Evolutionary conservation across 1,284 basidiomycete species (phyloP), one percentile per base, ranked within the genome.

Genomic region (Ceratobasidium sp.): DNA sequence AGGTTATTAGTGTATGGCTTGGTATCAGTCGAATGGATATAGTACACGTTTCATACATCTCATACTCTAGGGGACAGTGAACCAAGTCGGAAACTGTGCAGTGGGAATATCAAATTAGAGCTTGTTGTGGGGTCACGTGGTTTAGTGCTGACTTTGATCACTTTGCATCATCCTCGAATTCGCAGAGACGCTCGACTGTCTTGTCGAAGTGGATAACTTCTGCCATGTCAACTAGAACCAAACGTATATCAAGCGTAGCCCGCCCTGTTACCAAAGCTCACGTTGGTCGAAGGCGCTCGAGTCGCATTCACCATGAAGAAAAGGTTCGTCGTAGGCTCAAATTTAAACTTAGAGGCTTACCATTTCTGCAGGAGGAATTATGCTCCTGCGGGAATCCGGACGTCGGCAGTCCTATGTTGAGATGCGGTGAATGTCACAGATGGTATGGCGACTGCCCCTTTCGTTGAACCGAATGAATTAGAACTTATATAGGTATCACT

Each of bases 401-500:
- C 75, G 88, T 91, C 79, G 88, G 89, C 62, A 83, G 87, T 13
- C 90, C 91, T 16, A 93, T 93, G 91, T 86, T 93, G 53, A 80
- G 80, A 56, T 93, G 91, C 75, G 82, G 83, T 23, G 80, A 81
- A 59, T 93, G 91, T 76, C 80, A 81, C 47, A 85, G 88, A 69
- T 93, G 91, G 91, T 92, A 74, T 74, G 85, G n/a, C 79, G 16
- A 13, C 11, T 7, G 47, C 23, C 58, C 14, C 27, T 7, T 5
- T 30, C 21, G 30, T n/a, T 14, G 21, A 7, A 59, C 30, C 54
- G 50, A 29, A 59, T 23, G 44, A 27, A 53, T 49, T 68, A 56
- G 52, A 19, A 46, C 70, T 13, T 49, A 46, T 60, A 0, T 74
- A 91, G 89, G 90, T 90, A 85, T 77, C 89, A 91, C 77, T 91